phyloP scores from a whole-genome alignment of 495 filamentous ascomycete species.

The Margaritispora aquatica region DNA sequence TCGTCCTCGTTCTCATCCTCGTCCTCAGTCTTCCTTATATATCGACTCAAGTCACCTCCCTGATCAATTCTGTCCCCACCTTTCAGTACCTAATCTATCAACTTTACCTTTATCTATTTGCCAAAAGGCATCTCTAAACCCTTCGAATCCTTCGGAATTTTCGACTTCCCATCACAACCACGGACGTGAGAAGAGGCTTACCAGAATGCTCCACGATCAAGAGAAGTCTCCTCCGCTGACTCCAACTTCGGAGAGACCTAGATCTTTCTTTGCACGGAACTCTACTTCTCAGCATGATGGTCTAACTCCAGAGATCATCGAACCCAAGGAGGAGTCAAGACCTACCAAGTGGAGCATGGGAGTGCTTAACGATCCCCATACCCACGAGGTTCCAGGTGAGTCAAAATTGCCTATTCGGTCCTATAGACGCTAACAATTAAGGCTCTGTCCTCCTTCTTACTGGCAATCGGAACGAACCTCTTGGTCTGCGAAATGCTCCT shows the following conservation, averaged over 20 bases:
- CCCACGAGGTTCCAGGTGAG: slow-evolving; percentile 88
- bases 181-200: too few relatives aligned
- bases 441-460: slow-evolving; percentile 79
- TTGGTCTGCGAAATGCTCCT: slow-evolving; percentile 70
- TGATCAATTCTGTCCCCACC: not conserved
- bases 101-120: not conserved
- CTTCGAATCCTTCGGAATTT: not conserved
- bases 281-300: slow-evolving; percentile 6
- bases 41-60: not conserved
- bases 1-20: not conserved
- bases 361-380: slow-evolving; percentile 73
- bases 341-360: slow-evolving; percentile 66
- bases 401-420: not conserved
- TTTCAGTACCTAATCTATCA: not conserved
- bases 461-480: slow-evolving; percentile 68
- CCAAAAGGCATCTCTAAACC: not conserved
- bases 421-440: slow-evolving; percentile 24
- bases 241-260: slow-evolving; percentile 6
- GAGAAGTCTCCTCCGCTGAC: not conserved
- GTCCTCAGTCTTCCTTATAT: not conserved
- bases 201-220: too few relatives aligned
- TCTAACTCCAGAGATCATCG: not conserved
- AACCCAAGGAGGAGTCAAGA: slow-evolving; percentile 9
- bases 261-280: slow-evolving; percentile 20
- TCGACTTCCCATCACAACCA: not conserved